phyloP scores from a whole-genome alignment of 2,329 filamentous ascomycete genomes.

The Catunica adiposa region DNA sequence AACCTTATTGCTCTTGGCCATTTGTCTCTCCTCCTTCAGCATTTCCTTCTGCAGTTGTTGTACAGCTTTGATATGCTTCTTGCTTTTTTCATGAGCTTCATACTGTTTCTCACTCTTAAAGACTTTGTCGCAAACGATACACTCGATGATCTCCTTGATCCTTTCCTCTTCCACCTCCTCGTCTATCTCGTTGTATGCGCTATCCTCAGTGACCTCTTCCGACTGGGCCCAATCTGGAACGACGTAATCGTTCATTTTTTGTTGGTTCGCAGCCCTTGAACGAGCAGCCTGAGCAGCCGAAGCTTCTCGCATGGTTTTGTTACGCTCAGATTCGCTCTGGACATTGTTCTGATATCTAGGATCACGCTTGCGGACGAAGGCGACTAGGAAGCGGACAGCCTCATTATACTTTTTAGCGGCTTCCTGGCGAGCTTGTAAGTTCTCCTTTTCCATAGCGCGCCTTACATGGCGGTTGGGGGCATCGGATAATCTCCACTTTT shows the following conservation, averaged over 20 bases:
- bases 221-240: slow-evolving; percentile 28
- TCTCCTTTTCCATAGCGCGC: slow-evolving; percentile 88
- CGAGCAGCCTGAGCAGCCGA: slow-evolving; percentile 71
- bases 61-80: slow-evolving; percentile 82
- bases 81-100: slow-evolving; percentile 85
- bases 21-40: slow-evolving; percentile 49
- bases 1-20: slow-evolving; percentile 18
- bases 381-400: slow-evolving; percentile 67
- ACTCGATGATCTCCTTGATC: slow-evolving; percentile 49
- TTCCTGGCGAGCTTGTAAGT: slow-evolving; percentile 67
- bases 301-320: slow-evolving; percentile 59
- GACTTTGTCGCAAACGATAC: slow-evolving; percentile 57
- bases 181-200: slow-evolving; percentile 36
- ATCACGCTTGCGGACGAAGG: slow-evolving; percentile 82
- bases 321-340: slow-evolving; percentile 65
- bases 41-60: slow-evolving; percentile 68
- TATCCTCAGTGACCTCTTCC: slow-evolving; percentile 42
- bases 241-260: slow-evolving; percentile 38
- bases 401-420: slow-evolving; percentile 83
- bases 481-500: slow-evolving; percentile 66
- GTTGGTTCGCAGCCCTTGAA: slow-evolving; percentile 64
- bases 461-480: slow-evolving; percentile 73
- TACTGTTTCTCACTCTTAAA: slow-evolving; percentile 91
- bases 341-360: slow-evolving; percentile 64
- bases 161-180: slow-evolving; percentile 34